phyloP scores from a whole-genome alignment of 306 rosid genomes.

The Vigna reflexopilosa region DNA sequence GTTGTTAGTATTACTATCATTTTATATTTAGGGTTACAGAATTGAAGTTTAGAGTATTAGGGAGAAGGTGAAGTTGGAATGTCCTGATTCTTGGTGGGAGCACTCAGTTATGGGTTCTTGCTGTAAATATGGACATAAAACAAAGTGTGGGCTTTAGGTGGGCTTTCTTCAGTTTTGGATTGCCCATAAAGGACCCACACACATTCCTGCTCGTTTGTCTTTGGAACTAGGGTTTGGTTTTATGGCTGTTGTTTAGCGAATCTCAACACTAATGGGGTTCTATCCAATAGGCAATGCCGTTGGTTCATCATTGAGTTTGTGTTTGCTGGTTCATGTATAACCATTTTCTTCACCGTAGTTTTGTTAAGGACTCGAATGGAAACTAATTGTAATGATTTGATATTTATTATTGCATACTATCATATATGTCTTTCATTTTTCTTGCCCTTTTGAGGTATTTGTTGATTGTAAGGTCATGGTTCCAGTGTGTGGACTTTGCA shows the following conservation, averaged over 20 bases:
- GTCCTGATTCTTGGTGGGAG: constrained; percentile 80
- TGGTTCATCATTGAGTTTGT: background rate
- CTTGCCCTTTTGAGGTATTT: background rate
- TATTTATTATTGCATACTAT: background rate
- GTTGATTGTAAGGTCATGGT: constrained; percentile 13
- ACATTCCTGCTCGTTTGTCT: constrained; percentile 28
- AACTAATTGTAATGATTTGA: background rate
- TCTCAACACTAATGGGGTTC: background rate
- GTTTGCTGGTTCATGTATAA: background rate
- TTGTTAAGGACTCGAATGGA: background rate
- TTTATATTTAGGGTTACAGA: background rate
- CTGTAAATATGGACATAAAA: constrained; percentile 78
- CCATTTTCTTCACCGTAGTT: background rate
- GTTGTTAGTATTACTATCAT: background rate
- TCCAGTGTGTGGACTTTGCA: background rate
- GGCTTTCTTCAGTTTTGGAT: constrained; percentile 50
- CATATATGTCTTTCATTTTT: constrained; percentile 1
- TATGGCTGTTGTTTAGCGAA: background rate
- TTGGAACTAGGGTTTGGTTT: constrained; percentile 19
- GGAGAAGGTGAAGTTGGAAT: constrained; percentile 27
- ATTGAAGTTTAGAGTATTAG: background rate
- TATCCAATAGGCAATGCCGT: background rate
- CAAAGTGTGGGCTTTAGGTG: constrained; percentile 61
- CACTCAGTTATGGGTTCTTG: constrained; percentile 65
- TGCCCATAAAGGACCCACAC: constrained; percentile 60